Base-by-base conservation (phyloP, 495 filamentous ascomycete genomes). In the Astrothelium subdiscretum region DNA sequence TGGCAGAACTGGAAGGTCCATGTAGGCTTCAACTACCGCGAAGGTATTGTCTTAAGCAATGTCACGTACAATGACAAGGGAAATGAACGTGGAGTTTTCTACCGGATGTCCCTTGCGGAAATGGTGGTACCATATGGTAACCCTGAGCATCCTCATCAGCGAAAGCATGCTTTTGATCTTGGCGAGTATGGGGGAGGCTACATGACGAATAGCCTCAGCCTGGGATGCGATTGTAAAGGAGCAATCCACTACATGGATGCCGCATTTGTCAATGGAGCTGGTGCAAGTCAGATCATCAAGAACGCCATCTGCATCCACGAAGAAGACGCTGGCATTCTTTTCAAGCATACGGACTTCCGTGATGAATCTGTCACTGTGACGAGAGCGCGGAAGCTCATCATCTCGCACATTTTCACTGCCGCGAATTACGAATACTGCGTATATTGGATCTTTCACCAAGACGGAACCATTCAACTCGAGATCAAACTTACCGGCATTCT, bases 1-100 rank as follows among this genome's bases (percentile, higher is more conserved):
- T 97, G 92, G 92, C 92, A 96, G 72, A 96, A 95, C 67, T 97
- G 91, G 89, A 91, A 81, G 70, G 83, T 97, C 64, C 92, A 96
- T 70, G 84, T 97, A 38, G 92, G 92, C 18, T 97, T 96, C 81
- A 96, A 92, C 79, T 91, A 96, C 75, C 83, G 89, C n/a, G 92
- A 97, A 72, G 92, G 92, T 31, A 88, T 96, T 62, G 86, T 96
- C 18, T 79, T 97, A 24, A 92, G 89, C 73, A 90, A 96, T 73
- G 89, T 96, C 71, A 91, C 87, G 35, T 92, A 86, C 77, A 92
- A 91, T 69, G 92, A 96, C 74, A 88, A 90, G 69, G 91, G 90
- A 40, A 86, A 77, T 38, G 80, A 88, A 48, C 82, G 92, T 31
- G 87, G 87, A 0, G 76, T 95, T 32, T 95, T 97, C 77, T 96